Percentiles rank a stretch among this genome's conserved stretches.
These are phyloP conservation scores for Ganoderma multipileum DNA, from an alignment of 1,284 basidiomycete species.

Conservation along the genomic window DNA sequence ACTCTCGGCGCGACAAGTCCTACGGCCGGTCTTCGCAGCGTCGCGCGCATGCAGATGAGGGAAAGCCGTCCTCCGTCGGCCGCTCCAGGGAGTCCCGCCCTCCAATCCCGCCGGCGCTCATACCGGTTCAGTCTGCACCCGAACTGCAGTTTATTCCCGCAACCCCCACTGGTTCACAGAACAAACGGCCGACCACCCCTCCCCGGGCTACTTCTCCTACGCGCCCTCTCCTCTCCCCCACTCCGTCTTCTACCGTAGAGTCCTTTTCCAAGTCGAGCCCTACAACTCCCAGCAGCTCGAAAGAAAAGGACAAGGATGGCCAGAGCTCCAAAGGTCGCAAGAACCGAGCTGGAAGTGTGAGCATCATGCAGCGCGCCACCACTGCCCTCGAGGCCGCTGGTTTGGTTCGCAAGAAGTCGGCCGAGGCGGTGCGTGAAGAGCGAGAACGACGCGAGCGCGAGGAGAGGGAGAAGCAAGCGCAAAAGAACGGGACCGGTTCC, in stretches of 20 bases:
- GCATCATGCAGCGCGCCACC: conserved; percentile 92
- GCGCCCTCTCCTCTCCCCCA: conserved; percentile 61
- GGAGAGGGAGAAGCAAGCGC: conserved; percentile 53
- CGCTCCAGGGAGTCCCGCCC: conserved; percentile 31
- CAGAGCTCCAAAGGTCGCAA: conserved; percentile 64
- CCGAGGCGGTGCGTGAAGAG: conserved; percentile 61
- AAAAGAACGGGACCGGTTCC: conserved; percentile 45
- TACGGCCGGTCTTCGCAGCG: conserved; percentile 21
- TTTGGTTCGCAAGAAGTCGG: conserved; percentile 80
- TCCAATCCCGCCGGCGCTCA: conserved; percentile 33
- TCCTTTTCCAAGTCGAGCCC: conserved; percentile 63
- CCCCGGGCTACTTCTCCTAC: conserved; percentile 57
- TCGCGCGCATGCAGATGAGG: conserved; percentile 20
- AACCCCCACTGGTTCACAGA: conserved; percentile 64
- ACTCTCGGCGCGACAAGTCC: conserved; percentile 23
- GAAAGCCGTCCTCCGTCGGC: conserved; percentile 26
- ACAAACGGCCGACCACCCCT: conserved; percentile 56
- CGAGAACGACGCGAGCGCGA: conserved; percentile 51
- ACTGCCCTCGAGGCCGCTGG: conserved; percentile 86
- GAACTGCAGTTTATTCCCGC: conserved; percentile 75
- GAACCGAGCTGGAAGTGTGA: conserved; percentile 82
- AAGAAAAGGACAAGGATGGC: conserved; percentile 46
- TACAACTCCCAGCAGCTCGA: conserved; percentile 60
- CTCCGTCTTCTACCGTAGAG: conserved; percentile 56
- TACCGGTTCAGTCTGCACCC: conserved; percentile 48